These are phyloP conservation scores for Fusarium coffeatum DNA, from an alignment of 2,329 filamentous ascomycete genomes.

Conservation along the genomic window DNA sequence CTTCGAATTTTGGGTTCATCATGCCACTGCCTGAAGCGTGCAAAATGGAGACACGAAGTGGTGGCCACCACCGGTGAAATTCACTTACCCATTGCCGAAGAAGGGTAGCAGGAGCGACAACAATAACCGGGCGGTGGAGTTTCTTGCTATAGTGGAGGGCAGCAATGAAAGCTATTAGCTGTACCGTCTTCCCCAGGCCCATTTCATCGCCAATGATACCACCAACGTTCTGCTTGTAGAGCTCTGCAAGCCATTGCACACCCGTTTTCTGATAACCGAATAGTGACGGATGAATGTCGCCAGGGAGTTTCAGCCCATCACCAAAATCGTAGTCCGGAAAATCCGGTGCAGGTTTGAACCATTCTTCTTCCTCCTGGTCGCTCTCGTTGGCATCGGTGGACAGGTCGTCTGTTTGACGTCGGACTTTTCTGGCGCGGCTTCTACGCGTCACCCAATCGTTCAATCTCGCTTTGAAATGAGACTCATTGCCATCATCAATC, in stretches of 20 bases:
- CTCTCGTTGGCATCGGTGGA: conserved; percentile 55
- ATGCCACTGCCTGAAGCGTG: conserved; percentile 97
- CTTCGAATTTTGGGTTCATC: conserved; percentile 79
- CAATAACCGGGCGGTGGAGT: conserved; percentile 84
- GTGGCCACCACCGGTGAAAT: conserved; percentile 99
- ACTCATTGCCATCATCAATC: conserved; percentile 91
- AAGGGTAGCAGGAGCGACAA: conserved; percentile 94
- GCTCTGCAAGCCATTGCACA: conserved; percentile 94
- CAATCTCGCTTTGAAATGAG: conserved; percentile 80
- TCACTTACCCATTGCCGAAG: conserved; percentile 99
- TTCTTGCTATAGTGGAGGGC: conserved; percentile 92
- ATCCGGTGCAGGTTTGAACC: conserved; percentile 87
- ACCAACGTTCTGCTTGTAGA: conserved; percentile 89
- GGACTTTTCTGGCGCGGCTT: conserved; percentile 55
- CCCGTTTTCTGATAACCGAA: conserved; percentile 98
- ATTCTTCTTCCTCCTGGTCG: conserved; percentile 69
- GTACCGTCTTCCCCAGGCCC: conserved; percentile 94
- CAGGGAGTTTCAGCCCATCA: conserved; percentile 82
- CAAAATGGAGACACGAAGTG: conserved; percentile 92
- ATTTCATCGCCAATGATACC: conserved; percentile 98
- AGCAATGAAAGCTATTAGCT: conserved; percentile 81
- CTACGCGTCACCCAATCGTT: conserved; percentile 75
- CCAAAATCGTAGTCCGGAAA: conserved; percentile 80
- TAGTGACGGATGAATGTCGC: conserved; percentile 90
- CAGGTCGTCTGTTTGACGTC: conserved; percentile 52